Conservation (phyloP, 805 yeast genomes). For the Lipomyces yamadae region DNA sequence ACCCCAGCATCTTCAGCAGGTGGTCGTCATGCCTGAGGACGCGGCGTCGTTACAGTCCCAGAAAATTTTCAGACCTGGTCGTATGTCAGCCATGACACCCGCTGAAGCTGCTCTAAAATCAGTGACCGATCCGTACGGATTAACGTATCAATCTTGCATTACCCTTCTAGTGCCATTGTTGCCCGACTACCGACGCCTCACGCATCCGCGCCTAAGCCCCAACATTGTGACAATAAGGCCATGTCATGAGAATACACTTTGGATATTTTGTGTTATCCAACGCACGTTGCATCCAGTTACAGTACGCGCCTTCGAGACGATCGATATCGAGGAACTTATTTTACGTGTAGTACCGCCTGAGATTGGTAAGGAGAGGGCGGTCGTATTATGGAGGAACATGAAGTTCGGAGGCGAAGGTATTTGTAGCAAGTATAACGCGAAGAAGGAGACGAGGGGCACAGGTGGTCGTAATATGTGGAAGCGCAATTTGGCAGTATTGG, state of each 20-base stretch:
- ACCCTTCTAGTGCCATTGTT: conserved; percentile 32
- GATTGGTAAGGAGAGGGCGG: conserved; percentile 28
- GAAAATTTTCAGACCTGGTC: conserved; percentile 24
- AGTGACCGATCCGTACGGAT: conserved; percentile 29
- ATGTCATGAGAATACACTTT: conserved; percentile 36
- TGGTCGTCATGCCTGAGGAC: conserved; percentile 30
- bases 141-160: conserved; percentile 36
- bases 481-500: conserved; percentile 35
- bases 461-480: conserved; percentile 37
- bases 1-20: conserved; percentile 9
- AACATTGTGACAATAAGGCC: conserved; percentile 36
- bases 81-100: conserved; percentile 34
- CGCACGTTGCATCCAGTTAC: conserved; percentile 37
- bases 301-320: conserved; percentile 38
- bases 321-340: conserved; percentile 35
- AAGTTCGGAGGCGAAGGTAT: conserved; percentile 36
- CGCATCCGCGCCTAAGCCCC: conserved; percentile 37
- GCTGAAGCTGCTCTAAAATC: conserved; percentile 31
- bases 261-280: conserved; percentile 36
- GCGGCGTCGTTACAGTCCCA: conserved; percentile 11
- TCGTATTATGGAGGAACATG: conserved; percentile 37
- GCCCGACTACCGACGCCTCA: conserved; percentile 33
- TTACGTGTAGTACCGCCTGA: conserved; percentile 35
- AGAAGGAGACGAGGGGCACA: conserved; percentile 34
- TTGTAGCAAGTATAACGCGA: conserved; percentile 27